These are phyloP conservation scores for Solanum lycopersicoides DNA, from an alignment of 257 asterid species.

Conservation along the genomic window DNA sequence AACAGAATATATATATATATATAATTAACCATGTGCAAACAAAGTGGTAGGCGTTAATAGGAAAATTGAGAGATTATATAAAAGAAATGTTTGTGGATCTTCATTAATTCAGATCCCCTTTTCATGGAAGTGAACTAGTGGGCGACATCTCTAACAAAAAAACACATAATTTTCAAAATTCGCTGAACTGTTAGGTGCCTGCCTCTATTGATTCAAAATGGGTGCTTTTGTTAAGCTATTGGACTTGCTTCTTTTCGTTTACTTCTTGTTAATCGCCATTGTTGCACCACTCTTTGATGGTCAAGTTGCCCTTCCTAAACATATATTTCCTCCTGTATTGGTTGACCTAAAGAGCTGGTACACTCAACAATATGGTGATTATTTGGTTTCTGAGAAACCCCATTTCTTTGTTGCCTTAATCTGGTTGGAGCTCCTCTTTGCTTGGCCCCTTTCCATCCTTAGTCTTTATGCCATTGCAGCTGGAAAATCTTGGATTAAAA, in stretches of 20 bases:
- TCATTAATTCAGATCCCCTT: background rate
- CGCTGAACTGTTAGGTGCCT: background rate
- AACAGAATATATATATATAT: no score
- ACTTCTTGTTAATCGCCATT: slow-evolving; percentile 53
- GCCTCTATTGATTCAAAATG: slow-evolving; percentile 12
- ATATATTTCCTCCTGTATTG: slow-evolving; percentile 47
- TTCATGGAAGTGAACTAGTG: background rate
- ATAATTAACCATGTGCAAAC: background rate
- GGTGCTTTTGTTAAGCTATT: slow-evolving; percentile 39
- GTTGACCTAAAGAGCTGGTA: slow-evolving; percentile 66
- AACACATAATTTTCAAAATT: background rate
- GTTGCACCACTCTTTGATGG: slow-evolving; percentile 76
- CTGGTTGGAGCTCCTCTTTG: slow-evolving; percentile 75
- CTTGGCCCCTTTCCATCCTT: slow-evolving; percentile 74
- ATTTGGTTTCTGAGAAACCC: slow-evolving; percentile 60
- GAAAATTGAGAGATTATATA: background rate
- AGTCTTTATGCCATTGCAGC: slow-evolving; percentile 55
- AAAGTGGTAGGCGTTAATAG: background rate
- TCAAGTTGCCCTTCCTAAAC: slow-evolving; percentile 48
- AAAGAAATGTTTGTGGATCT: background rate
- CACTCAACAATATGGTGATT: slow-evolving; percentile 51
- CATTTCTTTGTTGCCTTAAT: slow-evolving; percentile 74
- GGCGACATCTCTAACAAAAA: background rate
- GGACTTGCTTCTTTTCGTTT: slow-evolving; percentile 49
- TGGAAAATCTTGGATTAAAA: slow-evolving; percentile 66